Conservation (phyloP, 1,139 yeast species). For the Yamadazyma friedrichii region DNA sequence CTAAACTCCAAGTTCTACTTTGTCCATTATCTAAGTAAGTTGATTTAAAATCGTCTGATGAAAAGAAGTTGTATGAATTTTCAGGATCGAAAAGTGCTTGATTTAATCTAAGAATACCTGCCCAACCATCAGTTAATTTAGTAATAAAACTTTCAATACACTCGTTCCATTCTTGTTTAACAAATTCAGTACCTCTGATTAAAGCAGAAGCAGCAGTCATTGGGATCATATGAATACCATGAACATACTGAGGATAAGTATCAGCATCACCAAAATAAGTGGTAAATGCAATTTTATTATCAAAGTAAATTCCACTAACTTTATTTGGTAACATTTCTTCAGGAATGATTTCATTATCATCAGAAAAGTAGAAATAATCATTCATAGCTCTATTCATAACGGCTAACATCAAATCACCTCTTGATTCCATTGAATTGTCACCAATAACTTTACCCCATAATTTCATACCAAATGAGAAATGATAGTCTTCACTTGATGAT, state of each 20-base stretch:
- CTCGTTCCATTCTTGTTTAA: constrained; percentile 75
- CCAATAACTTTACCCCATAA: constrained; percentile 75
- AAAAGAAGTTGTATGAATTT: constrained; percentile 67
- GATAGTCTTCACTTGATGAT: constrained; percentile 77
- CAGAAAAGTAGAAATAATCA: constrained; percentile 55
- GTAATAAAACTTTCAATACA: constrained; percentile 50
- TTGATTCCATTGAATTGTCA: constrained; percentile 71
- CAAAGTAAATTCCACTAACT: constrained; percentile 76
- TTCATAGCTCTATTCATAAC: constrained; percentile 62
- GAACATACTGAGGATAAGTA: constrained; percentile 68
- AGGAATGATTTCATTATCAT: constrained; percentile 63
- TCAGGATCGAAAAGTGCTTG: constrained; percentile 73
- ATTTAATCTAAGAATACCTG: constrained; percentile 77
- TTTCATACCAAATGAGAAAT: constrained; percentile 79
- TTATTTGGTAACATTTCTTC: constrained; percentile 54
- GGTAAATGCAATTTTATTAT: constrained; percentile 88
- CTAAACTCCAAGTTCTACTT: constrained; percentile 85
- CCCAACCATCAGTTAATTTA: constrained; percentile 76
- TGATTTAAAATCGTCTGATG: constrained; percentile 24
- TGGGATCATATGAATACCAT: constrained; percentile 92
- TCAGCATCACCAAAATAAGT: constrained; percentile 50
- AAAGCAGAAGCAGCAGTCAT: constrained; percentile 81
- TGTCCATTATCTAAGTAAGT: constrained; percentile 81
- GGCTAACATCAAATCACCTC: constrained; percentile 74
- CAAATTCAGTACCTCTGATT: constrained; percentile 68